A percentile compares a stretch with the other conserved stretches of the same genome.
These are phyloP conservation scores for Cystobasidium slooffiae DNA, from an alignment of 1,284 basidiomycete genomes.

Conservation along the genomic window DNA sequence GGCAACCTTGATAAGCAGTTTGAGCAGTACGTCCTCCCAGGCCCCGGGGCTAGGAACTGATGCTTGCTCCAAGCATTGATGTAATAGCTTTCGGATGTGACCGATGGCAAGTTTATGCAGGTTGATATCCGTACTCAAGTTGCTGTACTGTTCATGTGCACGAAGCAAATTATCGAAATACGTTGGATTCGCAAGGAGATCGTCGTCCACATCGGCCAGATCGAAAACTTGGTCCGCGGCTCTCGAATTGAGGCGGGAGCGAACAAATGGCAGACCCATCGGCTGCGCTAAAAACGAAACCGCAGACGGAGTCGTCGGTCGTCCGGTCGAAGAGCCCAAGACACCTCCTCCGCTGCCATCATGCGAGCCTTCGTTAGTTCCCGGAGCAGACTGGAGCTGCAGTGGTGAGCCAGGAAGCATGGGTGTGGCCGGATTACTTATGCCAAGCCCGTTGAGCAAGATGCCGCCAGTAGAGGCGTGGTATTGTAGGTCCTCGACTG, in stretches of 20 bases:
- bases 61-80: slow-evolving; percentile 69
- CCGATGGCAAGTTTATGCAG: slow-evolving; percentile 39
- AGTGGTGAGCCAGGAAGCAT: slow-evolving; percentile 4
- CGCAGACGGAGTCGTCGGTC: slow-evolving; percentile 37
- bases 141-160: slow-evolving; percentile 12
- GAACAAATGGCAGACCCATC: background rate
- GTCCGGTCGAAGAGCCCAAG: slow-evolving; percentile 19
- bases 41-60: slow-evolving; percentile 74
- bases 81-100: slow-evolving; percentile 83
- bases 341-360: slow-evolving; percentile 19
- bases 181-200: slow-evolving; percentile 9
- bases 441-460: slow-evolving; percentile 27
- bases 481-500: slow-evolving; percentile 12
- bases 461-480: background rate
- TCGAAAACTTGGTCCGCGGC: slow-evolving; percentile 44
- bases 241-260: slow-evolving; percentile 35
- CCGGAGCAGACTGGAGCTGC: background rate
- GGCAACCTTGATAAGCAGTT: slow-evolving; percentile 76
- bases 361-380: slow-evolving; percentile 17
- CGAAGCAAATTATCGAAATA: slow-evolving; percentile 28
- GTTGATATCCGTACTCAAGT: slow-evolving; percentile 42
- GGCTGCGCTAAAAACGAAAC: slow-evolving; percentile 8
- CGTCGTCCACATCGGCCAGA: slow-evolving; percentile 34
- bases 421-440: slow-evolving; percentile 15
- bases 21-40: slow-evolving; percentile 83